A percentile compares a stretch with the other conserved stretches of the same genome.
These are phyloP conservation scores for Terana coerulea DNA, from an alignment of 768 basidiomycete species.

Conservation along the genomic window DNA sequence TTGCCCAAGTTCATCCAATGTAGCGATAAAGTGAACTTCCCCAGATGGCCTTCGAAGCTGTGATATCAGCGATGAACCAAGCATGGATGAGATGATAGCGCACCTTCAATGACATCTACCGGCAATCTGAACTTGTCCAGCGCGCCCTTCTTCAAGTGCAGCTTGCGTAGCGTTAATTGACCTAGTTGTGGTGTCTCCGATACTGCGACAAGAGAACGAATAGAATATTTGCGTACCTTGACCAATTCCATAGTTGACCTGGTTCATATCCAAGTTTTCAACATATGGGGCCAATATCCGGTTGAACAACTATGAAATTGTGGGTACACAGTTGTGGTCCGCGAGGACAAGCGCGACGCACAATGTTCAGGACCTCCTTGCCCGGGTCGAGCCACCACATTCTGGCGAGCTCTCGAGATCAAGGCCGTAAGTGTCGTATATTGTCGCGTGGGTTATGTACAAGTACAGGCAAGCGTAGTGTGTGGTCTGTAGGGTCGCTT, in stretches of 20 bases:
- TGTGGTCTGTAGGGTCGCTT: too few relatives aligned
- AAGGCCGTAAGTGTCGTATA: too few relatives aligned
- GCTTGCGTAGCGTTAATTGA: conserved; percentile 70
- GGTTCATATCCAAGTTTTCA: conserved; percentile 91
- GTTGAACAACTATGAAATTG: conserved; percentile 65
- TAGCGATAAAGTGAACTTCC: conserved; percentile 80
- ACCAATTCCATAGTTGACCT: conserved; percentile 90
- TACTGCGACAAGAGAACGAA: background rate
- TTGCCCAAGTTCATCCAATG: conserved; percentile 89
- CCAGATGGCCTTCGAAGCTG: conserved; percentile 61
- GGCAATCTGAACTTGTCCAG: conserved; percentile 95
- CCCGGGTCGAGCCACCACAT: conserved; percentile 92
- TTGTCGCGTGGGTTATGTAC: too few relatives aligned
- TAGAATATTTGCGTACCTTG: conserved; percentile 71
- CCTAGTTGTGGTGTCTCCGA: conserved; percentile 37
- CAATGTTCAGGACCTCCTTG: conserved; percentile 79
- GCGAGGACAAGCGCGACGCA: conserved; percentile 33
- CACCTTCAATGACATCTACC: conserved; percentile 92
- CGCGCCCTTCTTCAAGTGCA: conserved; percentile 89
- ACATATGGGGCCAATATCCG: conserved; percentile 92
- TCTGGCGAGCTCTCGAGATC: too few relatives aligned
- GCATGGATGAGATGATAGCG: background rate
- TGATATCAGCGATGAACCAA: background rate
- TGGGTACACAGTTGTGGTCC: background rate
- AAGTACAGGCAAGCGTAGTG: too few relatives aligned